Evolutionary conservation across 176 grass and related monocot species (phyloP).

Genomic region (Alloteropsis semialata): DNA sequence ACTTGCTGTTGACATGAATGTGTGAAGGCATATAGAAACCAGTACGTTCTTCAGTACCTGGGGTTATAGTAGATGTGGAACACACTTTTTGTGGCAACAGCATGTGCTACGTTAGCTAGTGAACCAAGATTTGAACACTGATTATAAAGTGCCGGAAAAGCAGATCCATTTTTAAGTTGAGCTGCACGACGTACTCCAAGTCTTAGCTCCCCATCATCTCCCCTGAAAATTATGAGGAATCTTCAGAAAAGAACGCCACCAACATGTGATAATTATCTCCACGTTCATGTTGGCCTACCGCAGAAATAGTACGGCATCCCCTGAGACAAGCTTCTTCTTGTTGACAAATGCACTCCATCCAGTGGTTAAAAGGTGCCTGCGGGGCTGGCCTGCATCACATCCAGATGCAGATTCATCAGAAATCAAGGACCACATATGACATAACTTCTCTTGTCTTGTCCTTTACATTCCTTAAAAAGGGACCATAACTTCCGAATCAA

Average conservation of each 20-base stretch:
- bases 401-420: slow-evolving; percentile 47
- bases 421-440: slow-evolving; percentile 9
- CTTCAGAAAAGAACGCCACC: neutral
- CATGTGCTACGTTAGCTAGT: slow-evolving; percentile 54
- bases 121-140: slow-evolving; percentile 57
- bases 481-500: neutral
- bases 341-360: slow-evolving; percentile 99
- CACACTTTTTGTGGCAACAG: slow-evolving; percentile 60
- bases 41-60: slow-evolving; percentile 40
- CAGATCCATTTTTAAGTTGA: slow-evolving; percentile 58
- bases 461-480: slow-evolving; percentile 21
- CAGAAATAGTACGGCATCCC: slow-evolving; percentile 85
- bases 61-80: slow-evolving; percentile 91
- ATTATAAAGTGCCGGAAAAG: slow-evolving; percentile 47
- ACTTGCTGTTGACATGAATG: neutral
- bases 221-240: slow-evolving; percentile 42
- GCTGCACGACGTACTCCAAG: slow-evolving; percentile 74
- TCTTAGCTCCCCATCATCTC: slow-evolving; percentile 83
- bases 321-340: slow-evolving; percentile 92
- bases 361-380: slow-evolving; percentile 93
- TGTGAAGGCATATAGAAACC: neutral
- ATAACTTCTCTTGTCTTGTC: slow-evolving; percentile 20
- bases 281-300: slow-evolving; percentile 42
- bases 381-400: slow-evolving; percentile 80
- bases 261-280: neutral